phyloP scores from a whole-genome alignment of 345 rosid genomes.

The Xanthoceras sorbifolium region DNA sequence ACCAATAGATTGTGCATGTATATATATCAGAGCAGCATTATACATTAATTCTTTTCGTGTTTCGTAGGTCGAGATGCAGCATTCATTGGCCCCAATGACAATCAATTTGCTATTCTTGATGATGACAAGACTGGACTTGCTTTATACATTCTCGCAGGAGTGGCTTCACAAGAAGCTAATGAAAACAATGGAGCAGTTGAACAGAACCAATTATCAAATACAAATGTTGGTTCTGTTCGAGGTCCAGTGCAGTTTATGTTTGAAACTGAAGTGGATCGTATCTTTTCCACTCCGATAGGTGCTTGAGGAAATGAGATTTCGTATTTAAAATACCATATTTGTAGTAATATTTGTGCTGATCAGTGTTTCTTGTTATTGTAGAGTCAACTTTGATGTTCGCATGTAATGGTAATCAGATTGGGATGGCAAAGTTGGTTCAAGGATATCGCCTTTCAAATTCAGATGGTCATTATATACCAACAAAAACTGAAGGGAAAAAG shows the following conservation, averaged over 20 bases:
- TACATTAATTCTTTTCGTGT: neutral
- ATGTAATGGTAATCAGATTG: slow-evolving; percentile 78
- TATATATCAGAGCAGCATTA: slow-evolving; percentile 8
- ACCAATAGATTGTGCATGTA: slow-evolving; percentile 6
- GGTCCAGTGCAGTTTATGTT: slow-evolving; percentile 88
- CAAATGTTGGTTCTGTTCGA: slow-evolving; percentile 60
- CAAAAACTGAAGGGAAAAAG: slow-evolving; percentile 85
- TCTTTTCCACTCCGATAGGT: slow-evolving; percentile 97
- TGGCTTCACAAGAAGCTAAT: slow-evolving; percentile 53
- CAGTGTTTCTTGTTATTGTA: slow-evolving; percentile 37
- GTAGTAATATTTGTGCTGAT: slow-evolving; percentile 33
- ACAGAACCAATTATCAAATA: slow-evolving; percentile 56
- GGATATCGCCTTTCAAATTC: slow-evolving; percentile 70
- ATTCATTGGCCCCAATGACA: slow-evolving; percentile 79
- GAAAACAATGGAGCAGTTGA: slow-evolving; percentile 62
- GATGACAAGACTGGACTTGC: slow-evolving; percentile 87
- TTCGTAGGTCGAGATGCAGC: slow-evolving; percentile 87
- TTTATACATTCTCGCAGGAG: slow-evolving; percentile 75
- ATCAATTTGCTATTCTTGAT: slow-evolving; percentile 91
- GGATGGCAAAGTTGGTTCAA: slow-evolving; percentile 84
- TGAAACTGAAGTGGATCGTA: slow-evolving; percentile 87
- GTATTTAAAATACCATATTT: slow-evolving; percentile 19
- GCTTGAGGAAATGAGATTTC: slow-evolving; percentile 30
- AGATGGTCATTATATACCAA: slow-evolving; percentile 83
- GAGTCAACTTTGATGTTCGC: slow-evolving; percentile 94